Conservation (phyloP, 2,329 filamentous ascomycete genomes). For the Apiospora phragmitis region DNA sequence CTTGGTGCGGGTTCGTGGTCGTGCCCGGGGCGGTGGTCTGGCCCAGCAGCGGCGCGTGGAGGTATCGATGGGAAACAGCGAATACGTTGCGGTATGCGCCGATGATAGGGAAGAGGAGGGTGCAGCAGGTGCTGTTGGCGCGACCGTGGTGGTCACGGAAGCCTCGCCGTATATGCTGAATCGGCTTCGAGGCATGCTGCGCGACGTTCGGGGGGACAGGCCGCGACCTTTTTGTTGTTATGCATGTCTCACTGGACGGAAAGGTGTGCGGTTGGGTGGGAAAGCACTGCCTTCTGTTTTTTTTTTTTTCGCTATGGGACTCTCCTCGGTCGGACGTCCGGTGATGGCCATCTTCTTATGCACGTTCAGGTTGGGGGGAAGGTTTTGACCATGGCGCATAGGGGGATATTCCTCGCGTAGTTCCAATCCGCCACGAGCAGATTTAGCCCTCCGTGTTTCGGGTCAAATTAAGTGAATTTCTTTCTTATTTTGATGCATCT, state of each 20-base stretch:
- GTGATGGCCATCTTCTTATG: not conserved
- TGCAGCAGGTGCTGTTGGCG: not conserved
- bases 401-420: not conserved
- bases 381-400: not conserved
- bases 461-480: not conserved
- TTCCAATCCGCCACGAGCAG: not conserved
- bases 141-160: not conserved
- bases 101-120: not conserved
- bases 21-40: not conserved
- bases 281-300: not conserved
- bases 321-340: not conserved
- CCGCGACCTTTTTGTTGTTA: not conserved
- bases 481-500: not conserved
- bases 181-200: slow-evolving; percentile 1
- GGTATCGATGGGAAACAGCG: not conserved
- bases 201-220: not conserved
- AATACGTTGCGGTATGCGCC: not conserved
- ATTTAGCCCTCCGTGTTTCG: not conserved
- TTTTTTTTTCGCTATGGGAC: not conserved
- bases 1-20: not conserved
- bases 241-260: not conserved
- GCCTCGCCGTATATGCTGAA: not conserved
- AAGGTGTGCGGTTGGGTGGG: not conserved
- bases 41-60: not conserved
- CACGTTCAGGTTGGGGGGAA: not conserved